These are phyloP conservation scores for Puya raimondii DNA, from an alignment of 176 grass and related monocot species.

Conservation along the genomic window DNA sequence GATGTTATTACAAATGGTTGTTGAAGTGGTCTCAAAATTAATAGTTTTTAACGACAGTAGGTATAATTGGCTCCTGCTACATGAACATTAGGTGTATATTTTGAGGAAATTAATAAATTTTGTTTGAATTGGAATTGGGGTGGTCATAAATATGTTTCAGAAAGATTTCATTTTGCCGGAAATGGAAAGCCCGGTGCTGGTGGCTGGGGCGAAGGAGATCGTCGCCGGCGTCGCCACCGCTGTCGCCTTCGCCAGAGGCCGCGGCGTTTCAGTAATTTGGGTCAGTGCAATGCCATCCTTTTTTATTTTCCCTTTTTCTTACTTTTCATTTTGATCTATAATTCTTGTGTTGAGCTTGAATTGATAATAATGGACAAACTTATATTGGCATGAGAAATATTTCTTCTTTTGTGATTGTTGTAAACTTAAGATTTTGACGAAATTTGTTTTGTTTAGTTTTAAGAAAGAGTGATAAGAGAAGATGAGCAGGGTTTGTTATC, in stretches of 20 bases:
- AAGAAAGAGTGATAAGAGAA: neutral
- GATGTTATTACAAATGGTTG: constrained; percentile 2
- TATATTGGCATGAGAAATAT: too few species aligned
- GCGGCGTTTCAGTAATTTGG: constrained; percentile 70
- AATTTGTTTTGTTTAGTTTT: too few species aligned
- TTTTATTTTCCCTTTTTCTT: neutral
- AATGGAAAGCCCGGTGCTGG: constrained; percentile 40
- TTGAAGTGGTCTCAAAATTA: neutral
- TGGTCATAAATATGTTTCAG: constrained; percentile 7
- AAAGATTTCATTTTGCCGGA: constrained; percentile 58
- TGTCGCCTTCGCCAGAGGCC: constrained; percentile 38
- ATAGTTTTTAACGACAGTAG: too few species aligned
- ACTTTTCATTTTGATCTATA: neutral
- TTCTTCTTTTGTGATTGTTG: too few species aligned
- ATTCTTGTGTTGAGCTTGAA: neutral
- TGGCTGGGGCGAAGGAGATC: constrained; percentile 39
- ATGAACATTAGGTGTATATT: too few species aligned
- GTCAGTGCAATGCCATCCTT: constrained; percentile 20
- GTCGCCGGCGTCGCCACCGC: constrained; percentile 36
- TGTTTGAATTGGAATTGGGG: neutral
- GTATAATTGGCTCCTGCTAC: neutral
- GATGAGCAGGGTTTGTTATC: neutral
- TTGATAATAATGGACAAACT: neutral
- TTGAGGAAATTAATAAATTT: neutral
- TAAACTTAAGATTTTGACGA: neutral